Evolutionary conservation across 1,284 basidiomycete species (phyloP).

Genomic region (Pholiota adiposa): DNA sequence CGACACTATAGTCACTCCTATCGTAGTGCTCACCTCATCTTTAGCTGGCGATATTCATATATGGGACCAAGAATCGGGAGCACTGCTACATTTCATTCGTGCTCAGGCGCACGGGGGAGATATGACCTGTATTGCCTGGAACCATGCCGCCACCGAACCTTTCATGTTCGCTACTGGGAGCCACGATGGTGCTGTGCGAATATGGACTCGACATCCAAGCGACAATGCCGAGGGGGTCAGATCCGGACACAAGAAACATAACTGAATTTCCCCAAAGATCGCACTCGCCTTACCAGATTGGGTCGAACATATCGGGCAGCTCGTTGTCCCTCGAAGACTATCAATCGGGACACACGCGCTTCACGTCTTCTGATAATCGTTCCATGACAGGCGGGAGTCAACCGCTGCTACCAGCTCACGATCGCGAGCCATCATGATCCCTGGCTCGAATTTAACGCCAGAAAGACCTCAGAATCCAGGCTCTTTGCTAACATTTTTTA

Average conservation of each 20-base stretch:
- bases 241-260: slow-evolving; percentile 14
- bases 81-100: slow-evolving; percentile 66
- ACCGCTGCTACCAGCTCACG: neutral
- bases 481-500: no score
- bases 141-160: slow-evolving; percentile 62
- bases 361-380: slow-evolving; percentile 1
- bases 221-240: slow-evolving; percentile 9
- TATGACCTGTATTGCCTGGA: slow-evolving; percentile 80
- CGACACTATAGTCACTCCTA: neutral
- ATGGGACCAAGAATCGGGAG: slow-evolving; percentile 81
- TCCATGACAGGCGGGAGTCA: slow-evolving; percentile 1
- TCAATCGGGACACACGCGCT: neutral
- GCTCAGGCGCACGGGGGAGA: slow-evolving; percentile 65
- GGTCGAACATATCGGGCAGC: slow-evolving; percentile 19
- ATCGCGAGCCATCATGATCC: neutral
- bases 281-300: slow-evolving; percentile 21
- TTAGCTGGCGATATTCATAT: slow-evolving; percentile 79
- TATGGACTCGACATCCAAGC: slow-evolving; percentile 57
- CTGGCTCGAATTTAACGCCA: neutral
- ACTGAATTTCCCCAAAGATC: slow-evolving; percentile 16
- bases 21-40: neutral
- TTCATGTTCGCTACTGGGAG: slow-evolving; percentile 83
- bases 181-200: slow-evolving; percentile 72
- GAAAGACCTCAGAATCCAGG: no score
- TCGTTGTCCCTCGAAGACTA: slow-evolving; percentile 19